phyloP scores from a whole-genome alignment of 140 eudicot genomes.

The Oenanthe javanica region DNA sequence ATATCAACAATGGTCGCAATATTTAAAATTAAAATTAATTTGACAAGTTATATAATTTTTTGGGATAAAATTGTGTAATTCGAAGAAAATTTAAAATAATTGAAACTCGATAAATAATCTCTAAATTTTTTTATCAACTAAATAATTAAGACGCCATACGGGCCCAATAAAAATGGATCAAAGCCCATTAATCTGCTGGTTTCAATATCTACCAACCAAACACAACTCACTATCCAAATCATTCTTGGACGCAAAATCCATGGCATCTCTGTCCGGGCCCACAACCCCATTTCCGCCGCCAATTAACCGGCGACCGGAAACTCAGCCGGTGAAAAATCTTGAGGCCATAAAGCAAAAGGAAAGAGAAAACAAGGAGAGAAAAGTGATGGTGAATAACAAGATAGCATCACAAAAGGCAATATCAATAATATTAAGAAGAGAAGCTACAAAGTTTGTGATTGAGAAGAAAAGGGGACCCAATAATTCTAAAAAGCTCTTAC shows the following conservation, averaged over 20 bases:
- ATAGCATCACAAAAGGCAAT: conserved; percentile 80
- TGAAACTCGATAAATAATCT: too few relatives aligned
- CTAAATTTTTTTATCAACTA: too few relatives aligned
- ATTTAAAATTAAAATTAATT: too few relatives aligned
- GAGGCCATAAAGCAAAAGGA: conserved; percentile 31
- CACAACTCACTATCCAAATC: too few relatives aligned
- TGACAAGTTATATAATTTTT: too few relatives aligned
- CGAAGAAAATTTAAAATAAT: too few relatives aligned
- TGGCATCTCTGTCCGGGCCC: conserved; percentile 74
- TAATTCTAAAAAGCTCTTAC: conserved; percentile 53
- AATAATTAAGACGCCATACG: too few relatives aligned
- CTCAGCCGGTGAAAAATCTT: conserved; percentile 7
- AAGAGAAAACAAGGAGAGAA: conserved; percentile 48
- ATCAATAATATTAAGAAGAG: conserved; percentile 75
- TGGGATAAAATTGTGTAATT: too few relatives aligned
- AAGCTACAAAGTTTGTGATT: conserved; percentile 77
- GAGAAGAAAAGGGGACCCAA: conserved; percentile 73
- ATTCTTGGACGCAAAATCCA: conserved; percentile 8
- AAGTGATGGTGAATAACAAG: conserved; percentile 60
- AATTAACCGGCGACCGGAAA: conserved; percentile 27
- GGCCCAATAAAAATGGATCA: too few relatives aligned
- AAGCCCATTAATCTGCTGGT: too few relatives aligned
- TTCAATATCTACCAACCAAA: too few relatives aligned
- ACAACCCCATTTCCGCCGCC: conserved; percentile 51
- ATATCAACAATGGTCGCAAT: too few relatives aligned